Evolutionary conservation across 345 rosid species (phyloP).

Genomic region (Populus simonii): DNA sequence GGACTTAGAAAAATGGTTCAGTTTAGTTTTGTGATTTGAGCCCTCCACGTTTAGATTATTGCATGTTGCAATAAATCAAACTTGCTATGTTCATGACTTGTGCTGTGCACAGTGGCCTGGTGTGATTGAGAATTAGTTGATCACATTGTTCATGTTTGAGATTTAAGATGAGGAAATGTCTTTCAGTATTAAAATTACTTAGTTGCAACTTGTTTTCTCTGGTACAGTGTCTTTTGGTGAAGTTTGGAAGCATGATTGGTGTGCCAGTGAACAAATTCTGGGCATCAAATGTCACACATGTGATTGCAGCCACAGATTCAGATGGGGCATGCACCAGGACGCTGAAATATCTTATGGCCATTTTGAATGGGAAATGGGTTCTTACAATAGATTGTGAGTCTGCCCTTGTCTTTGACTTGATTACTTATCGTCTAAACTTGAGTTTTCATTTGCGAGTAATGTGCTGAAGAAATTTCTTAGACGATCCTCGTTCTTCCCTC

Average conservation of each 20-base stretch:
- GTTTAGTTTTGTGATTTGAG: too few relatives aligned
- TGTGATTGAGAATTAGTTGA: too few relatives aligned
- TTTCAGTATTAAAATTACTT: neutral
- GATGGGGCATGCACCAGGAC: conserved; percentile 80
- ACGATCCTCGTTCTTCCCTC: too few relatives aligned
- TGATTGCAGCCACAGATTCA: conserved; percentile 66
- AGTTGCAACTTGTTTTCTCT: neutral
- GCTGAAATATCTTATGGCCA: conserved; percentile 81
- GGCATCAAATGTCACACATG: conserved; percentile 77
- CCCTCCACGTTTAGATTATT: too few relatives aligned
- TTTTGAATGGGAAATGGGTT: conserved; percentile 76
- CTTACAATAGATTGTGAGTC: conserved; percentile 69
- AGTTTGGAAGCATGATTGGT: conserved; percentile 50
- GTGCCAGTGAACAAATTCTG: conserved; percentile 66
- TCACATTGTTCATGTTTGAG: too few relatives aligned
- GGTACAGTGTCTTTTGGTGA: conserved; percentile 52
- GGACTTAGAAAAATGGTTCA: too few relatives aligned
- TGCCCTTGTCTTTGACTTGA: neutral
- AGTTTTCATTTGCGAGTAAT: neutral
- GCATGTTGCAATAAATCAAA: too few relatives aligned
- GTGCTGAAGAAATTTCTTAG: too few relatives aligned
- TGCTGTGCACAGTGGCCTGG: too few relatives aligned
- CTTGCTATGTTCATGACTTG: too few relatives aligned
- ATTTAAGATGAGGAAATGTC: neutral
- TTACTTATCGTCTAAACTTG: neutral